Percentiles rank a stretch among this genome's conserved stretches.
Evolutionary conservation across 2,329 filamentous ascomycete genomes (phyloP).

Genomic region (Alternaria triticimaculans): DNA sequence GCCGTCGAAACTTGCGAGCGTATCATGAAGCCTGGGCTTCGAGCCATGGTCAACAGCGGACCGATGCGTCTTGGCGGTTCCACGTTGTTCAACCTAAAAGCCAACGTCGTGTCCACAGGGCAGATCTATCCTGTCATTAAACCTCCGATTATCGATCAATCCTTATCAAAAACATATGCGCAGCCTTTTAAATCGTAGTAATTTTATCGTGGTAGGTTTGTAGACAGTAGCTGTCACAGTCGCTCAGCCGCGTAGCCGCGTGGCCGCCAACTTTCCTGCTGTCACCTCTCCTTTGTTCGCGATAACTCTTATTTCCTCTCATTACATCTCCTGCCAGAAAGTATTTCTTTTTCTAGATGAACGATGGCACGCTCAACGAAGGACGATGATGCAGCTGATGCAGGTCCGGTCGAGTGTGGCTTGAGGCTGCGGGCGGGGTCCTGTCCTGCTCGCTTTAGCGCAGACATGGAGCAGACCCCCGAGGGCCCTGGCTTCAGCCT

Average conservation of each 20-base stretch:
- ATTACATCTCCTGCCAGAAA: accelerated
- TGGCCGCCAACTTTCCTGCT: background rate
- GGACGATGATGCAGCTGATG: background rate
- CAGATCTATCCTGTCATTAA: background rate
- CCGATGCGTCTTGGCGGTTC: background rate
- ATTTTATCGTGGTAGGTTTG: background rate
- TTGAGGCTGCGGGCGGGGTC: background rate
- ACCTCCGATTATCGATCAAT: background rate
- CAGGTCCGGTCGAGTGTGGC: background rate
- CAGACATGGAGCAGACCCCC: background rate
- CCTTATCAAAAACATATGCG: background rate
- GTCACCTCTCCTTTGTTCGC: background rate
- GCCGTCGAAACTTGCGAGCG: background rate
- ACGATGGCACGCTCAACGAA: background rate
- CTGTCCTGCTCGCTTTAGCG: background rate
- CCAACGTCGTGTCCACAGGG: background rate
- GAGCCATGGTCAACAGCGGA: background rate
- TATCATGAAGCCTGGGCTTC: background rate
- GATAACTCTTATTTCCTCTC: background rate
- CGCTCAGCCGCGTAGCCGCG: background rate
- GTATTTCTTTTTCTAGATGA: background rate
- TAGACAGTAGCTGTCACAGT: background rate
- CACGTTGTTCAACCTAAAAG: background rate
- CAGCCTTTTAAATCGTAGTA: too few species aligned
- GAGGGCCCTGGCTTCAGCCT: background rate